Conservation (phyloP, 345 rosid species). For the Dimocarpus longan region DNA sequence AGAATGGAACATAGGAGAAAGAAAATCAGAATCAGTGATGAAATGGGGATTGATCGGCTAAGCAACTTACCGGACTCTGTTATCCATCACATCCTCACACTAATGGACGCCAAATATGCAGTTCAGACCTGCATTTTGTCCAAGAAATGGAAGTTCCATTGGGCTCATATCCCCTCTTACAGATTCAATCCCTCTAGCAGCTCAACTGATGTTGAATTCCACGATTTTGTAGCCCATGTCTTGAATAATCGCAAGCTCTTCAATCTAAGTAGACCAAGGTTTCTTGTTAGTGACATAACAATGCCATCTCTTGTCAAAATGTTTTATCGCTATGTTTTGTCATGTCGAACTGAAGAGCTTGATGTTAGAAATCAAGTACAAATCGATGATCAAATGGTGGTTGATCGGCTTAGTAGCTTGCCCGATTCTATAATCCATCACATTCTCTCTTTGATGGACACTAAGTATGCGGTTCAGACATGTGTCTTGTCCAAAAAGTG, state of each 20-base stretch:
- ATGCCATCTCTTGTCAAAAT: too few species aligned
- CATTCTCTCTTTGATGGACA: conserved; percentile 2
- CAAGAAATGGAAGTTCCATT: background rate
- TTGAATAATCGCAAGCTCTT: background rate
- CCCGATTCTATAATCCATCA: background rate
- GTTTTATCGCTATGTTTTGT: too few species aligned
- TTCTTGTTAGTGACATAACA: too few species aligned
- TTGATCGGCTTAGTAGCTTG: background rate
- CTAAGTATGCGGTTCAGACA: background rate
- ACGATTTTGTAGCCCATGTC: background rate
- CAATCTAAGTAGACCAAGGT: background rate
- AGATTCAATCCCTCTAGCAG: background rate
- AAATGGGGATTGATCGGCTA: too few species aligned
- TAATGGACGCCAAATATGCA: too few species aligned
- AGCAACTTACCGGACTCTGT: too few species aligned
- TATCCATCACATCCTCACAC: too few species aligned
- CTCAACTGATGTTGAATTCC: background rate
- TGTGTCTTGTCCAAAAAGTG: background rate
- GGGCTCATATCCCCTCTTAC: background rate
- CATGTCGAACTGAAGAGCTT: too few species aligned
- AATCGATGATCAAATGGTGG: background rate
- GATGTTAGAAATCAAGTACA: too few species aligned
- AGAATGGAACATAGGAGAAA: background rate
- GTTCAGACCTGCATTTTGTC: background rate
- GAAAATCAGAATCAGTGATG: background rate